Evolutionary conservation across 2,329 filamentous ascomycete species (phyloP), one percentile per base, ranked within the genome.

Genomic region (Sarocladiaceae sp.): DNA sequence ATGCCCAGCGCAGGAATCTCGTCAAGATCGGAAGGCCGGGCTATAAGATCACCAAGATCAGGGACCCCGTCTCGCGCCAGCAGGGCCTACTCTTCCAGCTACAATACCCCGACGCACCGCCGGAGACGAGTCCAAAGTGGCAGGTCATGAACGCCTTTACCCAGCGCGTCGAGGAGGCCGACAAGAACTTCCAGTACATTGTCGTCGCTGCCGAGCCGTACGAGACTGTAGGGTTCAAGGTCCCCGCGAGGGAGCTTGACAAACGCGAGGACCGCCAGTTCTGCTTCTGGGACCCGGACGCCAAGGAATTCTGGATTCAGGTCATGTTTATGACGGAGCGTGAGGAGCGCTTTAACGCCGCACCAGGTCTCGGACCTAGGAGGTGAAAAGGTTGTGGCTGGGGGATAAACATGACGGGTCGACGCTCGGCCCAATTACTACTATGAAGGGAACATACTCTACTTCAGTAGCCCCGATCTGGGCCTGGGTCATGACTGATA

Each of bases 61-160:
- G 89, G 50, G 91, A 98, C 63, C 86, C 88, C 4, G 76, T 91
- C 53, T 94, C 89, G 45, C 73, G 87, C 32, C 93, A 98, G 69
- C 79, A 90, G 54, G 93, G 93, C 0, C 62, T 98, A 55, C 72
- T 97, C n/a, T 97, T 97, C 66, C 91, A 97, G 69, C 74, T 98
- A 53, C 88, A 95, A 65, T 97, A 93, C 63, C 90, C 93, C 5
- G 90, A 97, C 67, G 91, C 95, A 51, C 80, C 79, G 9, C 74
- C 76, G 6, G 87, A 83, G 46, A 78, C 37, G 13, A 70, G 77
- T 52, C 93, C 93, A 33, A 83, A 88, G 54, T 88, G 95, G 60
- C 82, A 94, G 52, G 95, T 98, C 65, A 97, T 97, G 89, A 95
- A 88, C 62, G 91, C 93, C 12, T 98, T 89, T 62, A 88, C 95